A percentile compares a stretch with the other conserved stretches of the same genome.
Evolutionary conservation across 164 flowering plant species (phyloP).

Genomic region (Annona squamosa): DNA sequence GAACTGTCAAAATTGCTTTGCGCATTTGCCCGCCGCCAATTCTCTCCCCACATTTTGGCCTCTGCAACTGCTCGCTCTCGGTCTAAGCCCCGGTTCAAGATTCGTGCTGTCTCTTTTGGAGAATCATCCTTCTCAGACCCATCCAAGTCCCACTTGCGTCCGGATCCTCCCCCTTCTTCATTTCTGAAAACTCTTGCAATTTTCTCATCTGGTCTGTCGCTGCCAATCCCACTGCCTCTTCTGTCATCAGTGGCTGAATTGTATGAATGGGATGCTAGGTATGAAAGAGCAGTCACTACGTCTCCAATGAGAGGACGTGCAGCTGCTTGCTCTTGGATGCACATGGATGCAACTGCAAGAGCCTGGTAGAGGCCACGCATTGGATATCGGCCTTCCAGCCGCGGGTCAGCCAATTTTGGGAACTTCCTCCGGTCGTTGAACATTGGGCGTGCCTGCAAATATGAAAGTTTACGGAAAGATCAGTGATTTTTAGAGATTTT

Average conservation of each 20-base stretch:
- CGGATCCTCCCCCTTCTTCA: slow-evolving; percentile 60
- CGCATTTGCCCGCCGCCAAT: slow-evolving; percentile 61
- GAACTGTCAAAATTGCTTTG: slow-evolving; percentile 53
- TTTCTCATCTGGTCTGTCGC: slow-evolving; percentile 19
- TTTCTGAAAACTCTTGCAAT: slow-evolving; percentile 27
- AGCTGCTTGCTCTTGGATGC: slow-evolving; percentile 45
- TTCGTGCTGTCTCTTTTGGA: slow-evolving; percentile 62
- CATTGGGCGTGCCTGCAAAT: slow-evolving; percentile 44
- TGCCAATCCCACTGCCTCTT: slow-evolving; percentile 19
- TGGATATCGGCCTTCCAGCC: slow-evolving; percentile 37
- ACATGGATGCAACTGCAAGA: slow-evolving; percentile 48
- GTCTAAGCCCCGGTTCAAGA: slow-evolving; percentile 44
- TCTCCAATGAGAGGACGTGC: slow-evolving; percentile 51
- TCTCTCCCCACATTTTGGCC: slow-evolving; percentile 97
- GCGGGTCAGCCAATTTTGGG: slow-evolving; percentile 40
- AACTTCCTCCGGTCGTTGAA: slow-evolving; percentile 39
- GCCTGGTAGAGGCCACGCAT: slow-evolving; percentile 53
- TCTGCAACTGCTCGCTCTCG: slow-evolving; percentile 94
- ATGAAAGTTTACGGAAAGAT: background rate
- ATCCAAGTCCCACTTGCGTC: slow-evolving; percentile 55
- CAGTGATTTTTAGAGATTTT: background rate
- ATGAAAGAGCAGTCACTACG: slow-evolving; percentile 53
- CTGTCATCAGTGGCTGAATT: slow-evolving; percentile 24
- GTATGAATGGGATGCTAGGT: slow-evolving; percentile 32
- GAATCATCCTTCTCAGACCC: slow-evolving; percentile 76